A percentile compares a stretch with the other conserved stretches of the same genome.
These are phyloP conservation scores for Globisporangium barbulae DNA, from an alignment of 352 stramenopile genomes.

Conservation along the genomic window DNA sequence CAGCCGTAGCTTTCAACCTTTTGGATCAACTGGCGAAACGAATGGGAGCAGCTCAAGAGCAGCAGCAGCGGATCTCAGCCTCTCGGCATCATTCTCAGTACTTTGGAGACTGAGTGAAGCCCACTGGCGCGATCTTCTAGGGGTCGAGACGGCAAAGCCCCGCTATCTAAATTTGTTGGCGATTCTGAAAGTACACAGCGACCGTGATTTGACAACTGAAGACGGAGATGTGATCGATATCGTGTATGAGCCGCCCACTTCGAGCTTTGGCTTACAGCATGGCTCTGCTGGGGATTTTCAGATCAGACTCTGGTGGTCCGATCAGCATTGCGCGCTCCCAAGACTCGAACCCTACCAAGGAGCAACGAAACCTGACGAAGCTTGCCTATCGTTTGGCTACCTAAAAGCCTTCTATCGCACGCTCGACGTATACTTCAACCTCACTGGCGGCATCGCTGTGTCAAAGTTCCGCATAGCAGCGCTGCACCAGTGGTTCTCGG, in stretches of 20 bases:
- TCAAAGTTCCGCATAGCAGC: slow-evolving; percentile 39
- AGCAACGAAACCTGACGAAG: not conserved
- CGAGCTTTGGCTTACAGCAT: not conserved
- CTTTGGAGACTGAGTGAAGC: slow-evolving; percentile 8
- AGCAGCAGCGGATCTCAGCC: not conserved
- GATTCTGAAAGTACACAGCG: not conserved
- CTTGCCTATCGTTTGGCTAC: slow-evolving; percentile 11
- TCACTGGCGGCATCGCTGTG: slow-evolving; percentile 25
- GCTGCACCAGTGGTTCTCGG: slow-evolving; percentile 34
- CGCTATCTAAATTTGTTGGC: not conserved
- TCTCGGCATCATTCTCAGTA: not conserved
- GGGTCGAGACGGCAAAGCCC: not conserved
- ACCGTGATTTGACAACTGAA: not conserved
- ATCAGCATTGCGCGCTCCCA: not conserved
- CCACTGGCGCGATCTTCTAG: slow-evolving; percentile 1
- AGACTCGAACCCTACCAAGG: not conserved
- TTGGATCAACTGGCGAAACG: not conserved
- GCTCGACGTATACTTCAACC: slow-evolving; percentile 45
- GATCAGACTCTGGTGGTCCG: slow-evolving; percentile 1
- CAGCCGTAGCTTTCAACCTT: not conserved
- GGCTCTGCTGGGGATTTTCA: not conserved
- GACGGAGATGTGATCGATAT: not conserved
- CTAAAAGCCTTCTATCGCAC: slow-evolving; percentile 26
- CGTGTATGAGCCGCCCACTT: not conserved
- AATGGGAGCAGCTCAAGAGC: not conserved